Conservation (phyloP, 108 stramenopile species). For the Schizochytrium sp. region DNA sequence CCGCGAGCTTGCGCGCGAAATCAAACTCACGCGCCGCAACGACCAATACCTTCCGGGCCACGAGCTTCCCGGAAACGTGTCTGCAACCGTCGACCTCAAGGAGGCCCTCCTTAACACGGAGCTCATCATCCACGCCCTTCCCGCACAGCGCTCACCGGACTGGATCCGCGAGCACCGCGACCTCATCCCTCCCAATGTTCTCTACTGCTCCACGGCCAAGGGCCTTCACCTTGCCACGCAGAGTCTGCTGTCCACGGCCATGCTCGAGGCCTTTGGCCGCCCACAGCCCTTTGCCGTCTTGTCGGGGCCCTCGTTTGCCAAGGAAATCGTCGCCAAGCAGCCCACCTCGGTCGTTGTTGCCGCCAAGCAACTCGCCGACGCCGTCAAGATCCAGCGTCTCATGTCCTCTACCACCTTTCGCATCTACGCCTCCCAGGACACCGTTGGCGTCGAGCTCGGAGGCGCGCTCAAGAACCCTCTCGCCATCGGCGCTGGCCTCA, state of each 20-base stretch:
- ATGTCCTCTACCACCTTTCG: conserved; percentile 40
- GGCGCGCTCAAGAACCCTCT: conserved; percentile 76
- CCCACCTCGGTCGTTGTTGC: conserved; percentile 73
- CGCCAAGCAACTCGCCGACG: conserved; percentile 48
- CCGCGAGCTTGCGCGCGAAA: conserved; percentile 35
- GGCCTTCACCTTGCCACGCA: conserved; percentile 62
- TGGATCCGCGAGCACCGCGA: conserved; percentile 53
- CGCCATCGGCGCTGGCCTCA: conserved; percentile 73
- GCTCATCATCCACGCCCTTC: conserved; percentile 63
- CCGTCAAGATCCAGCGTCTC: conserved; percentile 28
- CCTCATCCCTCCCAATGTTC: conserved; percentile 45
- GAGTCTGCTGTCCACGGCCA: conserved; percentile 56
- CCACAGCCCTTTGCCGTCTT: conserved; percentile 65
- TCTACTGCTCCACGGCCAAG: conserved; percentile 66
- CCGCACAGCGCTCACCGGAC: conserved; percentile 58
- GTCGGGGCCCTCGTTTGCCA: conserved; percentile 74
- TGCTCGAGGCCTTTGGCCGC: conserved; percentile 52
- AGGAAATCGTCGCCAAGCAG: conserved; percentile 64
- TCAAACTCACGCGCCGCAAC: conserved; percentile 53
- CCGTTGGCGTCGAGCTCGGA: conserved; percentile 60
- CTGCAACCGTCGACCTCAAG: conserved; percentile 37
- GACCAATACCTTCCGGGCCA: conserved; percentile 62
- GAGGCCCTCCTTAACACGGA: conserved; percentile 23
- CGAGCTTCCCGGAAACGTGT: conserved; percentile 44
- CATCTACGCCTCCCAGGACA: conserved; percentile 68